Evolutionary conservation across 352 stramenopile genomes (phyloP).

Genomic region (Phytophthora syringae): DNA sequence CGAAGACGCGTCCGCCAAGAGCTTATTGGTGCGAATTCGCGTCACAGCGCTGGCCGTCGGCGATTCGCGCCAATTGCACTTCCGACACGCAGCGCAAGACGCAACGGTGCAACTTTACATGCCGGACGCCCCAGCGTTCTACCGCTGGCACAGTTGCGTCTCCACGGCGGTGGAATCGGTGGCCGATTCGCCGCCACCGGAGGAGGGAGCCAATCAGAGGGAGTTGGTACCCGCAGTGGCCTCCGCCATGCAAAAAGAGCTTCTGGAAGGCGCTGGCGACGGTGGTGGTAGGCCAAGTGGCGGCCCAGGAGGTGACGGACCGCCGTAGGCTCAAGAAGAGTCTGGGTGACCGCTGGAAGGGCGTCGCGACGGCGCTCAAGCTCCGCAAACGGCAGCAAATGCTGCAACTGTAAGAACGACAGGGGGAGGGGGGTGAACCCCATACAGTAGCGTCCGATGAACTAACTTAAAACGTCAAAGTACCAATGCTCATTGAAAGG

Average conservation of each 20-base stretch:
- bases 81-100: constrained; percentile 15
- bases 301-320: too few relatives aligned
- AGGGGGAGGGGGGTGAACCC: constrained; percentile 11
- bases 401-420: constrained; percentile 14
- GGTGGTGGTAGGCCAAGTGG: constrained; percentile 10
- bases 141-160: constrained; percentile 37
- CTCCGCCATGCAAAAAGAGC: constrained; percentile 16
- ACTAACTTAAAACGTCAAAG: too few relatives aligned
- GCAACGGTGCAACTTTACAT: constrained; percentile 36
- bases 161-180: constrained; percentile 11
- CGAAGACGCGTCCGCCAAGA: constrained; percentile 44
- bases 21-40: constrained; percentile 34
- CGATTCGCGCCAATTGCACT: constrained; percentile 31
- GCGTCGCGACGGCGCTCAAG: constrained; percentile 25
- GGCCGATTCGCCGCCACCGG: neutral
- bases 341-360: constrained; percentile 27
- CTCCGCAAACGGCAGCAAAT: constrained; percentile 14
- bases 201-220: constrained; percentile 7
- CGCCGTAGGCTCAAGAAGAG: too few relatives aligned
- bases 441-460: too few relatives aligned
- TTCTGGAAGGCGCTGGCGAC: constrained; percentile 31
- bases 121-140: constrained; percentile 19
- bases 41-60: constrained; percentile 28
- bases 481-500: too few relatives aligned
- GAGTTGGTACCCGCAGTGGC: constrained; percentile 13